Percentiles rank a stretch among this genome's conserved stretches.
Evolutionary conservation across 352 stramenopile species (phyloP).

Genomic region (Globisporangium splendens): DNA sequence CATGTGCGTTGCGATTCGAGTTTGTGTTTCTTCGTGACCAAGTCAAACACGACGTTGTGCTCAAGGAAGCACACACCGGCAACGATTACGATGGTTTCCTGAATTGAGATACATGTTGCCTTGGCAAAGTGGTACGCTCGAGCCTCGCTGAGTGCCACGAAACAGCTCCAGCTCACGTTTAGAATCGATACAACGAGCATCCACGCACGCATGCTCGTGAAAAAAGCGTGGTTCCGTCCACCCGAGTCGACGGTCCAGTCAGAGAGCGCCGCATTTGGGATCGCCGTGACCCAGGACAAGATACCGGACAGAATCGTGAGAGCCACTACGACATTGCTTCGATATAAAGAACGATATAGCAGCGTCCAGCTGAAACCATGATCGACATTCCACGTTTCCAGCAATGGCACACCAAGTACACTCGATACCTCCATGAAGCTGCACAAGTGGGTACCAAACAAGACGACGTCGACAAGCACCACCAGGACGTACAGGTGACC

Average conservation of each 20-base stretch:
- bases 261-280: constrained; percentile 48
- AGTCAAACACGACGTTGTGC: constrained; percentile 19
- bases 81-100: constrained; percentile 35
- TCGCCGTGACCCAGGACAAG: constrained; percentile 46
- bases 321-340: constrained; percentile 28
- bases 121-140: constrained; percentile 37
- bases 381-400: constrained; percentile 3
- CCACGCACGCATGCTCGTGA: constrained; percentile 42
- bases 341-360: constrained; percentile 54
- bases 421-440: constrained; percentile 29
- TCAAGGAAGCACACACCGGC: constrained; percentile 23
- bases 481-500: constrained; percentile 50
- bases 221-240: constrained; percentile 20
- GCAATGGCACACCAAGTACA: constrained; percentile 27
- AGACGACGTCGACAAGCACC: constrained; percentile 30
- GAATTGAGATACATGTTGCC: constrained; percentile 32
- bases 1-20: constrained; percentile 33
- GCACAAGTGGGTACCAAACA: constrained; percentile 26
- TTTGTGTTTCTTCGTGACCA: constrained; percentile 28
- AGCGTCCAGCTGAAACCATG: constrained; percentile 34
- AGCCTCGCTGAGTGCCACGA: constrained; percentile 28
- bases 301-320: constrained; percentile 40
- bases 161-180: constrained; percentile 32
- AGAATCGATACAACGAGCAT: constrained; percentile 40
- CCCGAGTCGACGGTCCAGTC: constrained; percentile 25